These are phyloP conservation scores for Fusarium ambrosium DNA, from an alignment of 2,329 filamentous ascomycete species.

Conservation along the genomic window DNA sequence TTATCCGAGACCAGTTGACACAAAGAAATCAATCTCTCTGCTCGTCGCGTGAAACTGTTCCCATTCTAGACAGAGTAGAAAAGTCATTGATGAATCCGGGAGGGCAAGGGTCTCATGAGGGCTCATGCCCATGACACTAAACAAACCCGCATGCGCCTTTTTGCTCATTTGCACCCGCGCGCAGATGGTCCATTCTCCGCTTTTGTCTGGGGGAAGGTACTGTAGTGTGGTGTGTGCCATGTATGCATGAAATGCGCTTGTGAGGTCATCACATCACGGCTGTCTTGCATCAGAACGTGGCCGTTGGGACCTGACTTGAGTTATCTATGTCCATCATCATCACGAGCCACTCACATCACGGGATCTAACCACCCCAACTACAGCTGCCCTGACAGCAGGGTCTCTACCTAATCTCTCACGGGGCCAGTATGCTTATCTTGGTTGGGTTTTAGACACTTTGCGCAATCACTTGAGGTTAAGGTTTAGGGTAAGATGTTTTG, in stretches of 20 bases:
- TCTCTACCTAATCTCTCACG: background rate
- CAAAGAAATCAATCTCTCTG: background rate
- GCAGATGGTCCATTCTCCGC: background rate
- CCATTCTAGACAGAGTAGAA: background rate
- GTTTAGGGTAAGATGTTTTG: background rate
- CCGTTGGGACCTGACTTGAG: background rate
- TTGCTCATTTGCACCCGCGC: background rate
- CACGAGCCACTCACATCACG: conserved; percentile 2
- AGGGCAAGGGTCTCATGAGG: conserved; percentile 4
- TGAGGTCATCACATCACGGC: background rate
- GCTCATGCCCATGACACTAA: conserved; percentile 3
- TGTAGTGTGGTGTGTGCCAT: background rate
- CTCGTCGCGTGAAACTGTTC: conserved; percentile 5
- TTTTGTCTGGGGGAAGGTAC: conserved; percentile 3
- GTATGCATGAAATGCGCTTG: conserved; percentile 2
- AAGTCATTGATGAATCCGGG: background rate
- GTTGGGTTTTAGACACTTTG: background rate
- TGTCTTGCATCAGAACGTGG: background rate
- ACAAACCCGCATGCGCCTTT: background rate
- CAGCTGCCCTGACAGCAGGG: background rate
- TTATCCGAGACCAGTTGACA: conserved; percentile 2
- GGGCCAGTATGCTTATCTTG: background rate
- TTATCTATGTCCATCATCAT: background rate
- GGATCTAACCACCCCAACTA: background rate
- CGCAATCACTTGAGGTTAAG: background rate